phyloP scores from a whole-genome alignment of 176 grass and related monocot genomes.

The Otatea glauca region DNA sequence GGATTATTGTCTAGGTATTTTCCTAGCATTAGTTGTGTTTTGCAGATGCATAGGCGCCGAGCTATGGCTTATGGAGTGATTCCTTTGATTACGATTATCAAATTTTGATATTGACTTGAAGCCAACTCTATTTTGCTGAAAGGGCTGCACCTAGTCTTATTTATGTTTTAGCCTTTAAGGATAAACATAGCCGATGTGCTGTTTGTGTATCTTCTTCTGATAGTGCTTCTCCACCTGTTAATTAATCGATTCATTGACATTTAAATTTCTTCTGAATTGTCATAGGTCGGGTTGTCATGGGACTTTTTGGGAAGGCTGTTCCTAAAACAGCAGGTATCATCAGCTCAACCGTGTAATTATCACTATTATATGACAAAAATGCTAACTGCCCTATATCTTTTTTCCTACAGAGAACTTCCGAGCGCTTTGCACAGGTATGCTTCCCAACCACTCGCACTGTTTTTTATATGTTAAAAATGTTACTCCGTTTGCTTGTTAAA shows the following conservation, averaged over 20 bases:
- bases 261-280: constrained; percentile 38
- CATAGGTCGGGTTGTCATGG: constrained; percentile 93
- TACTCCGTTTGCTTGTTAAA: neutral
- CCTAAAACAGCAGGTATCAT: constrained; percentile 93
- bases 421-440: constrained; percentile 91
- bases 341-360: neutral
- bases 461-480: neutral
- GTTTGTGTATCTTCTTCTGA: neutral
- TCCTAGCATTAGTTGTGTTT: neutral
- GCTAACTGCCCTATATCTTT: constrained; percentile 1
- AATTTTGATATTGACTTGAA: neutral
- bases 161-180: neutral
- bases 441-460: neutral
- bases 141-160: neutral
- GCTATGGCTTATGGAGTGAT: neutral
- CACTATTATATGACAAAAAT: neutral
- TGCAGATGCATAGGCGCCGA: neutral
- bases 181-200: neutral
- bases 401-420: constrained; percentile 85
- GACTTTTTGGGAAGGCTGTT: constrained; percentile 91
- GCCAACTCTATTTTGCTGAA: neutral
- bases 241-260: neutral
- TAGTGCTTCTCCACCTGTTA: neutral
- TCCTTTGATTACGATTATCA: neutral
- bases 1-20: neutral